phyloP scores from a whole-genome alignment of 176 grass and related monocot genomes.

The Alloteropsis semialata region DNA sequence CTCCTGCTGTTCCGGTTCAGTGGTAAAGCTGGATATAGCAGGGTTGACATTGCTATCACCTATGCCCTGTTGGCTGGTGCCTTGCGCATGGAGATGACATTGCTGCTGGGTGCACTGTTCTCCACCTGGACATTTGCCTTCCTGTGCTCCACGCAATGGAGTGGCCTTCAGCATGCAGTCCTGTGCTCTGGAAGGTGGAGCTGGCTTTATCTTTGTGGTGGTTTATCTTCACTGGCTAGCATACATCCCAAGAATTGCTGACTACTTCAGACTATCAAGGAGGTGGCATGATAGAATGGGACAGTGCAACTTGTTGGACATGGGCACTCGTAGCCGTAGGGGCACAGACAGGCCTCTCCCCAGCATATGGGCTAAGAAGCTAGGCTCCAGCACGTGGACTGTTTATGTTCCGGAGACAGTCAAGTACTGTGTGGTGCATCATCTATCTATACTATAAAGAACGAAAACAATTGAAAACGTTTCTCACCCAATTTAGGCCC shows the following conservation, averaged over 20 bases:
- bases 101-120: background rate
- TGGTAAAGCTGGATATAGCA: background rate
- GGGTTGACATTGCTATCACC: background rate
- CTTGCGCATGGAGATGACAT: background rate
- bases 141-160: background rate
- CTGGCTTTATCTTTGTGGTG: background rate
- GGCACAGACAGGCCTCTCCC: background rate
- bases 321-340: background rate
- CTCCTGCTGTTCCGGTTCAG: background rate
- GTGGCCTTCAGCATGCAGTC: background rate
- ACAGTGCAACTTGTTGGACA: conserved; percentile 37
- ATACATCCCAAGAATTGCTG: background rate
- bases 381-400: background rate
- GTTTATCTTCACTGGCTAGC: background rate
- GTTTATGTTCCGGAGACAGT: background rate
- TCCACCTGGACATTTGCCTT: conserved; percentile 4
- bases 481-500: too few relatives aligned
- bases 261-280: background rate
- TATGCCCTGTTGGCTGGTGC: background rate
- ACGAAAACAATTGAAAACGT: too few relatives aligned
- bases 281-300: conserved; percentile 32
- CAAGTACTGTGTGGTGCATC: background rate
- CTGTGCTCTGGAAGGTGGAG: background rate
- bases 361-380: background rate
- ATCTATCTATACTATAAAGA: too few relatives aligned